These are phyloP conservation scores for Nicotiana benthamiana DNA, from an alignment of 257 asterid species.

Conservation along the genomic window DNA sequence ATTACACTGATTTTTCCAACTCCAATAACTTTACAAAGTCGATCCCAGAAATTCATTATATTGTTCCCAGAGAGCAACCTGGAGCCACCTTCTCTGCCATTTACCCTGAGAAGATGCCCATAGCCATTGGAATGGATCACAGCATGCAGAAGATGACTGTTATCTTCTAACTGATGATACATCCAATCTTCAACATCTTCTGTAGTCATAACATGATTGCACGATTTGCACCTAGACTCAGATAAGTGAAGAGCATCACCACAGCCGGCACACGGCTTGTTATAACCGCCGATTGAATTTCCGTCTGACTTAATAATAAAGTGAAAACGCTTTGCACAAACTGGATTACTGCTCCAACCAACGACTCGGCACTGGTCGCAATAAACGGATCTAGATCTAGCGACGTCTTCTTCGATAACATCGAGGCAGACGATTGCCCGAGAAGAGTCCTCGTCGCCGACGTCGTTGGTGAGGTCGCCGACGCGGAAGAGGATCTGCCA, in stretches of 20 bases:
- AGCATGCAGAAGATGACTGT: slow-evolving; percentile 80
- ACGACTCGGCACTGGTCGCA: slow-evolving; percentile 99
- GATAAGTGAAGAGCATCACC: slow-evolving; percentile 61
- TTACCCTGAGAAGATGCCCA: slow-evolving; percentile 93
- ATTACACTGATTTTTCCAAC: slow-evolving; percentile 91
- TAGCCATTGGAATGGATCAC: slow-evolving; percentile 83
- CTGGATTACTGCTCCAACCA: slow-evolving; percentile 96
- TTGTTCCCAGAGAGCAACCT: slow-evolving; percentile 66
- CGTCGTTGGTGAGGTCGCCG: slow-evolving; percentile 37
- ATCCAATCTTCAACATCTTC: slow-evolving; percentile 95
- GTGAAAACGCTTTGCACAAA: slow-evolving; percentile 83
- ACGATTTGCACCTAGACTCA: slow-evolving; percentile 83
- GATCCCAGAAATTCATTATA: slow-evolving; percentile 88
- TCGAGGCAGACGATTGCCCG: slow-evolving; percentile 67
- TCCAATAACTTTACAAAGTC: slow-evolving; percentile 70
- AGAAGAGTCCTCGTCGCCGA: slow-evolving; percentile 30
- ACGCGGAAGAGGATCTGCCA: slow-evolving; percentile 85
- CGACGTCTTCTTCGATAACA: slow-evolving; percentile 89
- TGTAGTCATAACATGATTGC: slow-evolving; percentile 67
- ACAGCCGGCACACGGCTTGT: slow-evolving; percentile 72
- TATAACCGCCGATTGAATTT: slow-evolving; percentile 61
- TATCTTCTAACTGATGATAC: slow-evolving; percentile 80
- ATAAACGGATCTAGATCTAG: slow-evolving; percentile 82
- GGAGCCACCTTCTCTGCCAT: slow-evolving; percentile 98
- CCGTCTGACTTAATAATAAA: slow-evolving; percentile 91